Conservation (phyloP, 2,329 filamentous ascomycete genomes). For the Ophiocordyceps camponoti-leonardi region DNA sequence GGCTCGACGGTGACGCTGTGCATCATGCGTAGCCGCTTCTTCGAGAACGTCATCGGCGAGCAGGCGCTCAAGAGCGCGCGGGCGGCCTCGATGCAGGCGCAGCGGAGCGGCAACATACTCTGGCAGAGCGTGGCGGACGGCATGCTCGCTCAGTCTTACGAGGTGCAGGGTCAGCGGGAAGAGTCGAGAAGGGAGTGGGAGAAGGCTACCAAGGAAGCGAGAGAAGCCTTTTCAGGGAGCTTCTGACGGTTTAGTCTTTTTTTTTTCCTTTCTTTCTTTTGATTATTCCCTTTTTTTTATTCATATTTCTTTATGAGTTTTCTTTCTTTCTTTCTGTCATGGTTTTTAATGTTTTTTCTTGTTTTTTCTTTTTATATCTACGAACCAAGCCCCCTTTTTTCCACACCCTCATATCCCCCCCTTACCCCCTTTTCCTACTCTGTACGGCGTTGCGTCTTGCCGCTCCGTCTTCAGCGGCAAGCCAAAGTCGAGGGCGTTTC, state of each 20-base stretch:
- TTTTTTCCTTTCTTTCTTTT: no score
- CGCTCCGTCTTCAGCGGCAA: not conserved
- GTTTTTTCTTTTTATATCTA: not conserved
- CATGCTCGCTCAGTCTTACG: conserved; percentile 59
- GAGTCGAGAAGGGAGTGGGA: conserved; percentile 23
- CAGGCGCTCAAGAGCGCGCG: conserved; percentile 62
- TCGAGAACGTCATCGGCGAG: conserved; percentile 64
- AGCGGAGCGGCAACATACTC: conserved; percentile 50
- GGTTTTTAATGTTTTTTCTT: not conserved
- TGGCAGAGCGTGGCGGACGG: conserved; percentile 72
- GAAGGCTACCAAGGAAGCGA: conserved; percentile 23
- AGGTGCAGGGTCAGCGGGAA: conserved; percentile 47
- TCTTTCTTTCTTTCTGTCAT: no score
- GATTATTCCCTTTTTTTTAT: no score
- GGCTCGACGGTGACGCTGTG: conserved; percentile 70
- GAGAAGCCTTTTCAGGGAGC: conserved; percentile 21
- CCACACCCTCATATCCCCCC: not conserved
- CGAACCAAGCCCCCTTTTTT: not conserved
- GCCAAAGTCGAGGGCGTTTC: not conserved
- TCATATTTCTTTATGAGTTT: not conserved
- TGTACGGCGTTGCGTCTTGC: not conserved
- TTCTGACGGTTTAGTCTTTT: conserved; percentile 5
- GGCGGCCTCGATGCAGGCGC: conserved; percentile 50
- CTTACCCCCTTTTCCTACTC: not conserved
- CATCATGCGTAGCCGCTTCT: conserved; percentile 72